Percentiles rank a stretch among this genome's conserved stretches.
Evolutionary conservation across 345 rosid genomes (phyloP).

Genomic region (Salix caprea): DNA sequence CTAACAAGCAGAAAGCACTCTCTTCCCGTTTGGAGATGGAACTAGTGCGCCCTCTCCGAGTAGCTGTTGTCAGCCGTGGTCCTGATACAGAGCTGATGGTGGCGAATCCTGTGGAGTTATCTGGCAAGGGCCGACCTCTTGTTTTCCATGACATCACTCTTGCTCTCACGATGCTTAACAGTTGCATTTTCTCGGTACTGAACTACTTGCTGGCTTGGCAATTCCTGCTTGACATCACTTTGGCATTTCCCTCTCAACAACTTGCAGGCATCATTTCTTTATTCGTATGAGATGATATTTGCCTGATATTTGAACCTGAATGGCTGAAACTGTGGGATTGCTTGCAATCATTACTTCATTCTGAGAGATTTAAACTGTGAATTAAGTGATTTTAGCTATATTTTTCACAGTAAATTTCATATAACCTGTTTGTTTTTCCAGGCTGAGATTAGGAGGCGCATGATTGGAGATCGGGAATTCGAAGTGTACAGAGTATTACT

Average conservation of each 20-base stretch:
- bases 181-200: conserved; percentile 81
- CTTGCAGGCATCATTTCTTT: background rate
- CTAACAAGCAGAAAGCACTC: conserved; percentile 65
- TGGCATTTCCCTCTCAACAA: background rate
- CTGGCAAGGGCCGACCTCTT: conserved; percentile 91
- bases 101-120: conserved; percentile 88
- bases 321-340: background rate
- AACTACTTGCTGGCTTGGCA: background rate
- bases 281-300: background rate
- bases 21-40: conserved; percentile 61
- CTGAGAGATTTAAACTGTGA: background rate
- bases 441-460: conserved; percentile 80
- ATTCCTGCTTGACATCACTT: background rate
- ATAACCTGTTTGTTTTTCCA: conserved; percentile 16
- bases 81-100: conserved; percentile 90
- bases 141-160: conserved; percentile 83
- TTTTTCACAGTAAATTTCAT: background rate
- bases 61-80: conserved; percentile 67
- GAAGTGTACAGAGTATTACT: conserved; percentile 86
- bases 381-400: background rate
- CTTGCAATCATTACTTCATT: background rate
- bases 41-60: conserved; percentile 76
- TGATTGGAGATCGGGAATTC: conserved; percentile 77
- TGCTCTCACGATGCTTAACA: conserved; percentile 69
- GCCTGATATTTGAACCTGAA: conserved; percentile 5